Evolutionary conservation across 176 grass and related monocot genomes (phyloP), one percentile per base, ranked within the genome.

Genomic region (Lolium multiflorum): DNA sequence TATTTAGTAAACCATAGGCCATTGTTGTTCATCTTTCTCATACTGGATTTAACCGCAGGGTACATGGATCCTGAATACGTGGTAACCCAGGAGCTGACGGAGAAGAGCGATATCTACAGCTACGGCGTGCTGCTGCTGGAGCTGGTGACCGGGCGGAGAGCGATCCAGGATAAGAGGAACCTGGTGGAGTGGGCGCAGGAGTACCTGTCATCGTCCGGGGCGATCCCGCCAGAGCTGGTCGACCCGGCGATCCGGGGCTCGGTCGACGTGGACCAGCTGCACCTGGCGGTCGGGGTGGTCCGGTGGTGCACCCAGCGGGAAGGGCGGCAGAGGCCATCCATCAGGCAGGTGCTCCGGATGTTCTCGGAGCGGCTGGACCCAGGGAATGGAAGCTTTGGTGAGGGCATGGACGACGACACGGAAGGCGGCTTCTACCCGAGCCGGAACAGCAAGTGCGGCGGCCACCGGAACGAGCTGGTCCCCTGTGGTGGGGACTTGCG

Each of bases 11-110:
- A 44, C 11, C 17, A 48, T 52, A 63, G 48, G 15, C 18, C 1
- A 26, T 10, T 63, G 46, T 22, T 59, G 50, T 69, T 91, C 68
- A 84, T 55, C 22, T 37, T 10, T 47, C 6, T 76, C 6, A n/a
- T 58, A 20, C 13, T 62, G 63, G 22, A 76, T 38, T 38, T 1
- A 31, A 79, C 46, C 63, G 79, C 89, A 98, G 96, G 96, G 48
- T 98, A 98, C 83, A 98, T 98, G 96, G 96, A 98, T 77, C 96
- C 96, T n/a, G 96, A 98, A 77, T 98, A 98, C 39, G 91, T 98
- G 61, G 90, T 96, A 12, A 94, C 96, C 20, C 96, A 96, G 82
- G 96, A 96, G 81, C 70, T 98, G 90, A 94, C 96, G 41, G 93
- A 98, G 90, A 98, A 98, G 89, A 98, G 96, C 52, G 96, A 98